These are phyloP conservation scores for Naganishia cerealis DNA, from an alignment of 1,284 basidiomycete species.

Conservation along the genomic window DNA sequence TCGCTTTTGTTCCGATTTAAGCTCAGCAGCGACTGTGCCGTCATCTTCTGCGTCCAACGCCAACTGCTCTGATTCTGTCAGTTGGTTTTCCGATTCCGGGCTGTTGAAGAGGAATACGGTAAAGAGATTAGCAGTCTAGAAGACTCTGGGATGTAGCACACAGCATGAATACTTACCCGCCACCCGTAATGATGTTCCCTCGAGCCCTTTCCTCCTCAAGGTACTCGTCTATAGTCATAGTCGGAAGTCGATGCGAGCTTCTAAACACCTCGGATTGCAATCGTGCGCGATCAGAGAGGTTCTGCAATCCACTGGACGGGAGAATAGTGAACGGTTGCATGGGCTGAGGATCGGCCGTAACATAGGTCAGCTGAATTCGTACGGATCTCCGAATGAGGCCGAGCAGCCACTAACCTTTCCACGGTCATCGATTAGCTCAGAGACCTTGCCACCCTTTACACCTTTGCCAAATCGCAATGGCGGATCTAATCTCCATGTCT, in stretches of 20 bases:
- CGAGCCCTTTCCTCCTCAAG: slow-evolving; percentile 78
- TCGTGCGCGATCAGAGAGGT: slow-evolving; percentile 63
- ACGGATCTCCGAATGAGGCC: background rate
- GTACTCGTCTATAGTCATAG: slow-evolving; percentile 96
- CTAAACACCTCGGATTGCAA: slow-evolving; percentile 80
- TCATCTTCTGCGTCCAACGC: slow-evolving; percentile 77
- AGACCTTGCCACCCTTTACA: slow-evolving; percentile 53
- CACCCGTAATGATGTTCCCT: slow-evolving; percentile 82
- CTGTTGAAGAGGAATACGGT: slow-evolving; percentile 55
- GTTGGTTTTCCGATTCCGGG: slow-evolving; percentile 65
- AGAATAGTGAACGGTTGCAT: slow-evolving; percentile 86
- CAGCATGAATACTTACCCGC: slow-evolving; percentile 65
- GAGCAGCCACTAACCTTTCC: slow-evolving; percentile 65
- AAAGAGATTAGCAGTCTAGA: slow-evolving; percentile 5
- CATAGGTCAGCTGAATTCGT: background rate
- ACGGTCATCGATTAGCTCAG: slow-evolving; percentile 68
- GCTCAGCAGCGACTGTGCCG: slow-evolving; percentile 68
- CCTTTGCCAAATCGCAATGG: slow-evolving; percentile 44
- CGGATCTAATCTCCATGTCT: slow-evolving; percentile 75
- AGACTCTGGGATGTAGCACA: background rate
- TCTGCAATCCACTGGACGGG: slow-evolving; percentile 61
- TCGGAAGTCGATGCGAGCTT: slow-evolving; percentile 81
- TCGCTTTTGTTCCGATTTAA: slow-evolving; percentile 73
- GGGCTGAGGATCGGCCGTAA: slow-evolving; percentile 57
- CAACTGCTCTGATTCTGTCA: slow-evolving; percentile 75